These are phyloP conservation scores for Smallanthus sonchifolius DNA, from an alignment of 129 eudicot species.

Conservation along the genomic window DNA sequence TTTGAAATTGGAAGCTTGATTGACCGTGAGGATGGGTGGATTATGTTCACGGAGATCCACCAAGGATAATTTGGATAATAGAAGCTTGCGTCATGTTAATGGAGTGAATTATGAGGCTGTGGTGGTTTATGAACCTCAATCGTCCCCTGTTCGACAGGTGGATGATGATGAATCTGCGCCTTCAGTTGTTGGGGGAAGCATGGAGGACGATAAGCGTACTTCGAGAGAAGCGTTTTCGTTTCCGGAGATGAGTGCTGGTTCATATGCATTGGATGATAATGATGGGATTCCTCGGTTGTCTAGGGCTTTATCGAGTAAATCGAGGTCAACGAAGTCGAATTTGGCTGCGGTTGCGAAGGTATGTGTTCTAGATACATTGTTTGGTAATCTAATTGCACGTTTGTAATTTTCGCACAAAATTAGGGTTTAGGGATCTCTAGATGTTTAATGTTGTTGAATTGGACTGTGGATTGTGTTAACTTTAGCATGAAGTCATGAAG, in stretches of 20 bases:
- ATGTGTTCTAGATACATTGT: background rate
- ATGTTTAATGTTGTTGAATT: background rate
- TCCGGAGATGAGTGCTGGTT: constrained; percentile 48
- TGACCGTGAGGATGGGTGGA: constrained; percentile 70
- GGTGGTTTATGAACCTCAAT: constrained; percentile 42
- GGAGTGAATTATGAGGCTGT: constrained; percentile 46
- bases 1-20: constrained; percentile 15
- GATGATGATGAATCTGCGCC: constrained; percentile 25
- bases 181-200: constrained; percentile 16
- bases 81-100: constrained; percentile 48
- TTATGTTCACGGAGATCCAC: constrained; percentile 83
- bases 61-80: constrained; percentile 38
- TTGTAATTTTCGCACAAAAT: background rate
- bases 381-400: background rate
- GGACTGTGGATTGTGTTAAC: background rate
- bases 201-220: constrained; percentile 30
- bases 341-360: constrained; percentile 19
- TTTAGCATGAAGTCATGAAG: background rate
- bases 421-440: background rate
- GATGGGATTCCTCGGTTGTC: constrained; percentile 88
- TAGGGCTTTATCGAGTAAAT: constrained; percentile 62
- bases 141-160: constrained; percentile 31
- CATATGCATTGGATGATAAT: constrained; percentile 43
- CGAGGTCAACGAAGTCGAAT: constrained; percentile 59
- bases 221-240: constrained; percentile 67